A percentile compares a stretch with the other conserved stretches of the same genome.
phyloP scores from a whole-genome alignment of 139 green algal genomes.

The Monoraphidium neglectum region DNA sequence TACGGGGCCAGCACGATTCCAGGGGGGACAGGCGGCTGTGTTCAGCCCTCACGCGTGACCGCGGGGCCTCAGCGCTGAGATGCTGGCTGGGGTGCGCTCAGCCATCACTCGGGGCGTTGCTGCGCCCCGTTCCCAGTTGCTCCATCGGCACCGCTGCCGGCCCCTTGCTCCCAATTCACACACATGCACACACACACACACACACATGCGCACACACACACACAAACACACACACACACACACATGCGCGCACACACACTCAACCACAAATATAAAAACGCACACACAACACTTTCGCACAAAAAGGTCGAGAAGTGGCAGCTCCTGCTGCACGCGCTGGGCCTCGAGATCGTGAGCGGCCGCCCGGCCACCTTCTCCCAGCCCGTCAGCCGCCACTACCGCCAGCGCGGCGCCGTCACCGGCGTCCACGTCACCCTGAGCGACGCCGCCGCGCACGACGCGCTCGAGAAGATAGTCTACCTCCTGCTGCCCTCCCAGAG shows the following conservation, averaged over 20 bases:
- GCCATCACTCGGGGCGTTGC: too few relatives aligned
- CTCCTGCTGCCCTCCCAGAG: slow-evolving; percentile 33
- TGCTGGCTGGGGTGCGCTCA: background rate
- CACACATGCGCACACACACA: too few relatives aligned
- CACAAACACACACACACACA: background rate
- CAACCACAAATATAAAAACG: too few relatives aligned
- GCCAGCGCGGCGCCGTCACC: slow-evolving; percentile 15
- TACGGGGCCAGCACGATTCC: too few relatives aligned
- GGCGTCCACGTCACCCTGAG: slow-evolving; percentile 20
- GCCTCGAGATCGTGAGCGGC: slow-evolving; percentile 29
- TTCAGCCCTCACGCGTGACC: too few relatives aligned
- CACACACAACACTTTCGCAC: too few relatives aligned
- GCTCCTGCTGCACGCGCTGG: slow-evolving; percentile 34
- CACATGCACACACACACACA: too few relatives aligned
- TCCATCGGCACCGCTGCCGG: too few relatives aligned
- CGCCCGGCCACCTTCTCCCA: slow-evolving; percentile 4
- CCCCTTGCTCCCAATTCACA: too few relatives aligned
- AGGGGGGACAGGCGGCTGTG: background rate
- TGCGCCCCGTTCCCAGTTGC: too few relatives aligned
- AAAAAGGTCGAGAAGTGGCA: slow-evolving; percentile 33
- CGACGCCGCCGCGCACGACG: background rate
- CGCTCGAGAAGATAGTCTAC: slow-evolving; percentile 30
- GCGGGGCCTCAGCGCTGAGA: too few relatives aligned
- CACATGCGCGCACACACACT: background rate
- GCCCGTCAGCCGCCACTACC: slow-evolving; percentile 24